Conservation (phyloP, 2,329 filamentous ascomycete species). For the Mollisia scopiformis region DNA sequence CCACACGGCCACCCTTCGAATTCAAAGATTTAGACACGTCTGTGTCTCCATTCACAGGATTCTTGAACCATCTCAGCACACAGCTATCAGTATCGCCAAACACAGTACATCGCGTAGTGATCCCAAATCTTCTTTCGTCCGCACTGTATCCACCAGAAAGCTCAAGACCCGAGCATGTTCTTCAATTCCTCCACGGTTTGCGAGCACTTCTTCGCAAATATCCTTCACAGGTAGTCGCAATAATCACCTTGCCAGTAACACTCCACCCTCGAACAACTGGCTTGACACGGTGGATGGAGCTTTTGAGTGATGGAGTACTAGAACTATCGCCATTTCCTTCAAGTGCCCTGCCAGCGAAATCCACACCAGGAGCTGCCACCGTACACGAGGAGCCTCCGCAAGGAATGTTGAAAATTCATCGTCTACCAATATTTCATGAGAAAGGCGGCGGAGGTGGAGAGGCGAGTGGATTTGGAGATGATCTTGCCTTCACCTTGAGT, state of each 20-base stretch:
- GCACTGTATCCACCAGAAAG: conserved; percentile 74
- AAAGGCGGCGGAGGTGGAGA: conserved; percentile 79
- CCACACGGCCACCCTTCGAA: conserved; percentile 31
- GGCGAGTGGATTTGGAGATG: conserved; percentile 71
- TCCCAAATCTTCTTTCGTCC: conserved; percentile 89
- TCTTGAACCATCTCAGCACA: conserved; percentile 61
- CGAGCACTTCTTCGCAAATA: conserved; percentile 74
- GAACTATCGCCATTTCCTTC: conserved; percentile 78
- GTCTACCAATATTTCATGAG: conserved; percentile 83
- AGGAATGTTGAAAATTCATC: conserved; percentile 82
- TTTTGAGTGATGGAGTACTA: conserved; percentile 81
- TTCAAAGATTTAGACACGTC: conserved; percentile 34
- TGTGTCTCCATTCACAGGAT: conserved; percentile 62
- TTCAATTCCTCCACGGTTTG: conserved; percentile 81
- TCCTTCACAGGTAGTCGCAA: conserved; percentile 64
- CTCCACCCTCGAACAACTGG: conserved; percentile 78
- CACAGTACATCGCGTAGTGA: conserved; percentile 76
- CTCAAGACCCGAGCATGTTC: conserved; percentile 70
- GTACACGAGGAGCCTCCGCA: conserved; percentile 76
- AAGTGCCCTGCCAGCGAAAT: conserved; percentile 41
- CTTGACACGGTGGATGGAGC: conserved; percentile 83
- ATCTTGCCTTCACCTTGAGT: conserved; percentile 89
- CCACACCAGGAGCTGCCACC: conserved; percentile 55
- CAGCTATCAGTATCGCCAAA: conserved; percentile 61
- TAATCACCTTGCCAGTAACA: conserved; percentile 78